phyloP scores from a whole-genome alignment of 192 early-diverging fungal genomes.

The Backusella mclennaniae region DNA sequence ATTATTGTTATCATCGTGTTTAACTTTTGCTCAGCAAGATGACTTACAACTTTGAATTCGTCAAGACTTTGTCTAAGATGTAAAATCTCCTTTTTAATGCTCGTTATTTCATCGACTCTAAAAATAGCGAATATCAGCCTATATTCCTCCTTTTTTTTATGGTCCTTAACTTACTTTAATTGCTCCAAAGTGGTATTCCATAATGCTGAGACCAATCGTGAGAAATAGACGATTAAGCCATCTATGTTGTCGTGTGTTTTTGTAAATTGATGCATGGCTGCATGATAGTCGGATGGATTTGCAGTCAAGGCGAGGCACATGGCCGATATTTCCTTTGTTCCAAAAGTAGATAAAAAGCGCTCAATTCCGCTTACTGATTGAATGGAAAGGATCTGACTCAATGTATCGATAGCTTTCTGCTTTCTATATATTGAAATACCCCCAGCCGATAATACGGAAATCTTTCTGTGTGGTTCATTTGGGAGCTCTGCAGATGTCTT shows the following conservation, averaged over 20 bases:
- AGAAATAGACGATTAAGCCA: not conserved
- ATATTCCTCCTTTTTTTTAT: not conserved
- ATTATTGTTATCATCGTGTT: not conserved
- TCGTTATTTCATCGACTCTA: not conserved
- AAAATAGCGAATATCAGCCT: not conserved
- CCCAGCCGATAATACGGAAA: not conserved
- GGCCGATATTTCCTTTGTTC: not conserved
- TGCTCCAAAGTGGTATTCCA: not conserved
- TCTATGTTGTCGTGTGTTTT: not conserved
- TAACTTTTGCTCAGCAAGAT: not conserved
- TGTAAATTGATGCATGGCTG: not conserved
- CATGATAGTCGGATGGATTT: too few species aligned
- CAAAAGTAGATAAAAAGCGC: not conserved
- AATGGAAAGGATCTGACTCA: not conserved
- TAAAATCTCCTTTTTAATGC: not conserved
- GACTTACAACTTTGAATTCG: not conserved
- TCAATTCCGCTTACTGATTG: not conserved
- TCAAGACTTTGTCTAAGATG: not conserved
- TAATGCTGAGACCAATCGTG: not conserved
- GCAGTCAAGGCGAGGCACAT: not conserved
- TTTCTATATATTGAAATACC: not conserved
- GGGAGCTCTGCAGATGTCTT: not conserved
- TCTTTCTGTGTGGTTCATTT: not conserved
- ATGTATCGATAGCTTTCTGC: not conserved
- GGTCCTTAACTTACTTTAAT: not conserved